Conservation (phyloP, 371 early-diverging fungal species). For the Racocetra persica region DNA sequence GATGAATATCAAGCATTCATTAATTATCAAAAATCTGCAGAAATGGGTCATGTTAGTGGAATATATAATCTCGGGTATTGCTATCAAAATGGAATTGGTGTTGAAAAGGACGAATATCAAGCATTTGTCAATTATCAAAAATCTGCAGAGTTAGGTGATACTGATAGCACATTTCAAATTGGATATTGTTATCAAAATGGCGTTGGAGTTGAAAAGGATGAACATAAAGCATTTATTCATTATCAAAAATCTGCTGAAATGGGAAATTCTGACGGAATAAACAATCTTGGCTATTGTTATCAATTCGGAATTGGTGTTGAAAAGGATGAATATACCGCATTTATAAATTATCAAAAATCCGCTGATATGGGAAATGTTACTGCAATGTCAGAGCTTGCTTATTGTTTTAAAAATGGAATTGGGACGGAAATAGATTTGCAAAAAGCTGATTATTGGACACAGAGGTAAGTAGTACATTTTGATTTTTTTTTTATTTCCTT, state of each 20-base stretch:
- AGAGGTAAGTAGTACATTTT: too few relatives aligned
- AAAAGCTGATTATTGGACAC: too few relatives aligned
- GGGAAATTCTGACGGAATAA: constrained; percentile 73
- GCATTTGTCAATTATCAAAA: constrained; percentile 63
- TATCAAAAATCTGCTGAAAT: constrained; percentile 57
- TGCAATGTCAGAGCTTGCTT: constrained; percentile 48
- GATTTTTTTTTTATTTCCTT: too few relatives aligned
- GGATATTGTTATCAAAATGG: constrained; percentile 83
- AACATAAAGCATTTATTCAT: too few relatives aligned
- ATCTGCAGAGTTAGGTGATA: constrained; percentile 79
- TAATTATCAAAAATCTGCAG: constrained; percentile 77
- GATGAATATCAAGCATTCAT: constrained; percentile 69
- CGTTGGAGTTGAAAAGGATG: constrained; percentile 43
- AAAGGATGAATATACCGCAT: constrained; percentile 57
- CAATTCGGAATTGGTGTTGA: too few relatives aligned
- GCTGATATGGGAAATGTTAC: constrained; percentile 57
- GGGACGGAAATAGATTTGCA: constrained; percentile 61
- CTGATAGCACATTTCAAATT: constrained; percentile 81
- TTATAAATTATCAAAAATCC: constrained; percentile 73
- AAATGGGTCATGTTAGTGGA: constrained; percentile 45
- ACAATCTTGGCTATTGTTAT: constrained; percentile 71
- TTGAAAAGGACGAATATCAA: too few relatives aligned
- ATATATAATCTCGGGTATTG: too few relatives aligned
- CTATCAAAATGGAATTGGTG: too few relatives aligned
- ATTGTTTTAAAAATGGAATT: constrained; percentile 77